Conservation (phyloP, 768 basidiomycete genomes). For the Naganishia friedmannii region DNA sequence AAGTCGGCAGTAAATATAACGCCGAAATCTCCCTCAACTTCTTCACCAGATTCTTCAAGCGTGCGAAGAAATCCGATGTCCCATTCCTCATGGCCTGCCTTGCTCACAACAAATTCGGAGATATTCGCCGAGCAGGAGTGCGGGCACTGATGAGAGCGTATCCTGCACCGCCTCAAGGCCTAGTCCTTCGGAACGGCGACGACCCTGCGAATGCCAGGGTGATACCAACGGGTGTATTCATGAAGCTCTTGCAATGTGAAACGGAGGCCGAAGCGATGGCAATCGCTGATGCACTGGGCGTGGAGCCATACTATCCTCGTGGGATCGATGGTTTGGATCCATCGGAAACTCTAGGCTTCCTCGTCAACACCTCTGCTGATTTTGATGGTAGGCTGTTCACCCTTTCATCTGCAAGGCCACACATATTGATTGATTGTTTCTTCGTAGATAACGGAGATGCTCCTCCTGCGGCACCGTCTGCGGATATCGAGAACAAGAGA, state of each 20-base stretch:
- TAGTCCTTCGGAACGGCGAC: constrained; percentile 54
- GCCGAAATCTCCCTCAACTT: constrained; percentile 58
- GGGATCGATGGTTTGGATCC: constrained; percentile 26
- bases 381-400: constrained; percentile 41
- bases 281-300: constrained; percentile 36
- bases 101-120: constrained; percentile 77
- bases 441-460: constrained; percentile 31
- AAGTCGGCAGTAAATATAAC: constrained; percentile 58
- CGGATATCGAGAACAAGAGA: constrained; percentile 23
- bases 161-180: constrained; percentile 34
- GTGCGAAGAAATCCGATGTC: constrained; percentile 66
- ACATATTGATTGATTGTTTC: background rate
- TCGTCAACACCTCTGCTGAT: constrained; percentile 39
- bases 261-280: constrained; percentile 45
- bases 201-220: constrained; percentile 43
- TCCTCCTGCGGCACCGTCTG: constrained; percentile 11
- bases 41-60: constrained; percentile 66
- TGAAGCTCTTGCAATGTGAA: constrained; percentile 52
- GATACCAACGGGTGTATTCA: constrained; percentile 45
- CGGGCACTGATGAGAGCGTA: constrained; percentile 60
- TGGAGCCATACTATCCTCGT: constrained; percentile 35
- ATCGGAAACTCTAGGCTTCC: constrained; percentile 37
- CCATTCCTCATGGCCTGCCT: constrained; percentile 87
- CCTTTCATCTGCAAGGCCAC: background rate
- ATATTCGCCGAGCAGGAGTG: constrained; percentile 52